phyloP scores from a whole-genome alignment of 805 yeast genomes.

The Candida germanica region DNA sequence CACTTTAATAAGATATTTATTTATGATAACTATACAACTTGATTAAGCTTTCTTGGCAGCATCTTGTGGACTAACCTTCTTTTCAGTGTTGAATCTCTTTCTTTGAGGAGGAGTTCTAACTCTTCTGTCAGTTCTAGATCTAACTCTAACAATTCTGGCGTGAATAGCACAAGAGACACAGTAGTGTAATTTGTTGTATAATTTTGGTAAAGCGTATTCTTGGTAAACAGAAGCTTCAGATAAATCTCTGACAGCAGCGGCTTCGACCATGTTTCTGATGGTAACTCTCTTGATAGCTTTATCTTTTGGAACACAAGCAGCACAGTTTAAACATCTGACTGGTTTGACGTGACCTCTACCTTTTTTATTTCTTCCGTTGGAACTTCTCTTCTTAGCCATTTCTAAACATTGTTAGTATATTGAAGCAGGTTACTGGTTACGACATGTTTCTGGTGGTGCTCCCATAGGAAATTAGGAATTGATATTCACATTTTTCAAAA shows the following conservation, averaged over 20 bases:
- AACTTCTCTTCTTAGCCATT: conserved; percentile 99
- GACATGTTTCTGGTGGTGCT: too few relatives aligned
- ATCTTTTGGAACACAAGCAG: conserved; percentile 99
- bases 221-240: conserved; percentile 99
- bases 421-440: too few relatives aligned
- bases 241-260: conserved; percentile 99
- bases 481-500: too few relatives aligned
- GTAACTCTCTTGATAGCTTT: conserved; percentile 99
- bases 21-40: conserved; percentile 10
- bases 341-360: conserved; percentile 99
- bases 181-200: conserved; percentile 99
- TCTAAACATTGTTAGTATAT: conserved; percentile 26
- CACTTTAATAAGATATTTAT: too few relatives aligned
- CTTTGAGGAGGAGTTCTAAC: conserved; percentile 98
- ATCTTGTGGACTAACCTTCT: conserved; percentile 93
- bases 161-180: conserved; percentile 99
- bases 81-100: conserved; percentile 96
- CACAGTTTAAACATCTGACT: conserved; percentile 99
- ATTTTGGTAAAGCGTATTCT: conserved; percentile 99
- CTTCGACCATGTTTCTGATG: conserved; percentile 99
- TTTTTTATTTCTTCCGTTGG: conserved; percentile 99
- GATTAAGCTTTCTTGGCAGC: conserved; percentile 90
- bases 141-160: conserved; percentile 99
- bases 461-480: too few relatives aligned
- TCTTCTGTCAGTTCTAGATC: conserved; percentile 99